Base-by-base conservation (phyloP, 1,284 basidiomycete genomes). In the Cutaneotrichosporon spelunceum region DNA sequence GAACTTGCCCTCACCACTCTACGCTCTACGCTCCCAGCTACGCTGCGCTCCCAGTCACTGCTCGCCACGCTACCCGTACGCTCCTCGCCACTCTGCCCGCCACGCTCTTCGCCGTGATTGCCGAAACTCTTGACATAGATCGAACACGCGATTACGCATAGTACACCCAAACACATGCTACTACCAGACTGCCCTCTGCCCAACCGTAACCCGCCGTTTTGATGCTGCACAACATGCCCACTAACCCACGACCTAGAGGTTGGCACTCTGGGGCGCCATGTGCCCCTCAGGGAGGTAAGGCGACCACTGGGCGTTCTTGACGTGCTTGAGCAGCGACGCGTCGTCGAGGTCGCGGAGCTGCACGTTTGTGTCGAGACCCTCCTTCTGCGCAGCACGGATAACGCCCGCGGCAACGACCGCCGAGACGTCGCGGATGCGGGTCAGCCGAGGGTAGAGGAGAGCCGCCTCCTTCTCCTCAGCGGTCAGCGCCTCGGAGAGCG, bases 361-460 rank as follows among this genome's bases (percentile, higher is more conserved):
- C 14, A 30, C 48, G 45, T 59, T 65, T 7, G 68, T 70, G 64
- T 77, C 77, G 27, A 78, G 67, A 1, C 73, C 88, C 61, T 85
- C 87, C 68, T 84, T 83, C 76, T 93, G 90, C 34, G 91, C 89
- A 44, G 85, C 83, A 59, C 86, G 84, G 69, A 93, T 88, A 59
- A 93, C 90, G 49, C 84, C 81, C 57, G 80, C 78, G 14, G 90
- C 88, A 66, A 94, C 89, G 58, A 83, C 76, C 2, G 84, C 86
- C 67, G 88, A 89, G 71, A 94, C 92, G 69, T 92, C 89, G 50
- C 91, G 83, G 70, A 94, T 93, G 68, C 90, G 83, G 67, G 87
- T 84, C 65, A 91, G 81, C 57, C 84, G 84, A 55, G 90, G 90
- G 77, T 91, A 93, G 16, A 92, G 76, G 59, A 91, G 81, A 36